Base-by-base conservation (phyloP, 176 grass and related monocot species). In the Alloteropsis semialata region DNA sequence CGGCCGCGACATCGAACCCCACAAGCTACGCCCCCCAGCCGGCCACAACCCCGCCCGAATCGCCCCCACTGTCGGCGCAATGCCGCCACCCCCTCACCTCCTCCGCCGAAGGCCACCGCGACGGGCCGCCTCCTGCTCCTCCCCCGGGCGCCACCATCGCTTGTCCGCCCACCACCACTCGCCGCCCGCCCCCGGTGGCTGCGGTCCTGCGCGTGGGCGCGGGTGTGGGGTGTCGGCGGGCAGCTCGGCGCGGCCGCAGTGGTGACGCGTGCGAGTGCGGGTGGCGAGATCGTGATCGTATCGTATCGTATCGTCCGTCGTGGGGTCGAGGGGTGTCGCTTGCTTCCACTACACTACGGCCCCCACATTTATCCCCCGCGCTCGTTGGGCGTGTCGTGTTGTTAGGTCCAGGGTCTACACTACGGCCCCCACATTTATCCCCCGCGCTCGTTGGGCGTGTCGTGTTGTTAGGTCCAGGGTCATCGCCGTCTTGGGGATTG, bases 81-180 rank as follows among this genome's bases (percentile, higher is more conserved):
- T 88, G 81, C 77, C 37, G 63, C 24, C 18, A 19, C 15, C 50
- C 50, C n/a, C 77, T 89, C 82, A 92, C 90, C 87, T 92, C 90
- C 17, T 55, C 86, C 69, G 45, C 79, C 74, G 69, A 27, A 24
- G 90, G 90, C 90, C 90, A 92, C 37, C 76, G 72, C 64, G 77
- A 37, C 34, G 74, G 59, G 2, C 33, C 82, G 3, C 4, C 58
- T n/a, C 44, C 43, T 5, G 2, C 79, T 66, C 66, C 74, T 36
- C 57, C 82, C 5, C 53, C 74, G 10, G 90, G 63, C 54, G 63
- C 86, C 67, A 83, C 86, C 86, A 86, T 92, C 71, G 46, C 78
- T 22, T 3, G 9, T 6, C 72, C 37, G 7, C 14, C 64, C 10
- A 27, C 10, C 55, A 10, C 51, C 51, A 21, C 49, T 45, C 49